phyloP scores from a whole-genome alignment of 2,329 filamentous ascomycete genomes.

The Alternaria rosae region DNA sequence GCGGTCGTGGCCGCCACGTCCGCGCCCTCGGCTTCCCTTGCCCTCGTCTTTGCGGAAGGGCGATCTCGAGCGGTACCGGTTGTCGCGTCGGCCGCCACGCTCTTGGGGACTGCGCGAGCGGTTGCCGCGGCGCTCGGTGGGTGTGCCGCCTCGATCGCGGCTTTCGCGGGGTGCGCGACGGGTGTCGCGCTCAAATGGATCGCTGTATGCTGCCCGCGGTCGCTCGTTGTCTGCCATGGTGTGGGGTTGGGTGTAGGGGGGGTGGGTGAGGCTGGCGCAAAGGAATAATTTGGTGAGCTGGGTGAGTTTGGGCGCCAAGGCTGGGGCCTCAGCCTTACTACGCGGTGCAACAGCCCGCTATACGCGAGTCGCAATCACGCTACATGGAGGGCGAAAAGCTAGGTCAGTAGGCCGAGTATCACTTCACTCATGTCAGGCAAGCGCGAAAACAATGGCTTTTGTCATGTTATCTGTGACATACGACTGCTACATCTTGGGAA shows the following conservation, averaged over 20 bases:
- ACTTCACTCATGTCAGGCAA: neutral
- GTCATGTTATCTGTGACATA: neutral
- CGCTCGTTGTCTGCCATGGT: slow-evolving; percentile 37
- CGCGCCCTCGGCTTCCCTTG: slow-evolving; percentile 20
- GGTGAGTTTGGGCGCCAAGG: slow-evolving; percentile 15
- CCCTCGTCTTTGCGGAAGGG: slow-evolving; percentile 32
- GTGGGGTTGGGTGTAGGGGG: slow-evolving; percentile 5
- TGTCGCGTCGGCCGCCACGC: slow-evolving; percentile 33
- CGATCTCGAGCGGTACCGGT: slow-evolving; percentile 40
- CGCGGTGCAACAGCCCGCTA: accelerated
- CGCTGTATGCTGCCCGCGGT: slow-evolving; percentile 29
- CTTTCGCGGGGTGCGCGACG: slow-evolving; percentile 29
- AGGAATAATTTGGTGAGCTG: neutral
- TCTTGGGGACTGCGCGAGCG: slow-evolving; percentile 46
- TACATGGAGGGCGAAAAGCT: neutral
- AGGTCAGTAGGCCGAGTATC: neutral
- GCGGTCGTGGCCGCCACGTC: slow-evolving; percentile 18
- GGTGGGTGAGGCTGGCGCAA: slow-evolving; percentile 8
- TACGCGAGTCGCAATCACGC: neutral
- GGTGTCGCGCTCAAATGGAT: slow-evolving; percentile 24
- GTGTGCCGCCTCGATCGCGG: slow-evolving; percentile 32
- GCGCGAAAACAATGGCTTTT: neutral
- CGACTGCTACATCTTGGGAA: neutral
- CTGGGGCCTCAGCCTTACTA: neutral
- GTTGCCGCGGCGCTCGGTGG: slow-evolving; percentile 36